Conservation (phyloP, 108 stramenopile genomes). For the Stephanodiscus triporus region DNA sequence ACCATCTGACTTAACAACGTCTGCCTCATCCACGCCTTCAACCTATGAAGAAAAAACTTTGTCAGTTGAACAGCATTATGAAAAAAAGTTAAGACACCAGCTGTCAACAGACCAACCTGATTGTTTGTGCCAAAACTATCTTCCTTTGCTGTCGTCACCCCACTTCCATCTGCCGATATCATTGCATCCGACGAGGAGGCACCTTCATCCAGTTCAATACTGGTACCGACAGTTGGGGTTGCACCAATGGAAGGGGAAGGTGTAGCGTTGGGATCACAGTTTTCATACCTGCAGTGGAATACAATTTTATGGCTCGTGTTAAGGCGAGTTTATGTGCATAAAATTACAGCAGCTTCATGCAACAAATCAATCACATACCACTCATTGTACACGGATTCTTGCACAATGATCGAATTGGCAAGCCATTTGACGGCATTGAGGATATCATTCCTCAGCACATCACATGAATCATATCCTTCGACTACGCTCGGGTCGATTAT, state of each 20-base stretch:
- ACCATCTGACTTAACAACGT: slow-evolving; percentile 53
- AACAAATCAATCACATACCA: not conserved
- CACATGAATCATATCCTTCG: slow-evolving; percentile 40
- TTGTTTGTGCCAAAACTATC: slow-evolving; percentile 54
- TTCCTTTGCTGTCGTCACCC: slow-evolving; percentile 15
- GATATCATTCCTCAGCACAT: slow-evolving; percentile 47
- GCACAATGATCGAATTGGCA: slow-evolving; percentile 43
- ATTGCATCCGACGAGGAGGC: not conserved
- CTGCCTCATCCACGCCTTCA: slow-evolving; percentile 55
- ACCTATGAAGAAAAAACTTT: slow-evolving; percentile 16
- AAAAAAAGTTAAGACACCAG: too few species aligned
- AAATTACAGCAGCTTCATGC: not conserved
- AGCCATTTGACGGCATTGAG: slow-evolving; percentile 45
- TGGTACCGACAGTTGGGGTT: not conserved
- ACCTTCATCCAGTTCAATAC: slow-evolving; percentile 8
- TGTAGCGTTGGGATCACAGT: slow-evolving; percentile 35
- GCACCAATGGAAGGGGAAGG: slow-evolving; percentile 5
- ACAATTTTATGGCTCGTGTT: too few species aligned
- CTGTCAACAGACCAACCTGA: slow-evolving; percentile 20
- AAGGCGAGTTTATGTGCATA: not conserved
- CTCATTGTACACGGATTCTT: slow-evolving; percentile 11
- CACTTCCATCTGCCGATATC: slow-evolving; percentile 2
- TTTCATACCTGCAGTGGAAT: slow-evolving; percentile 15
- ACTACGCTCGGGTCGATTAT: slow-evolving; percentile 42
- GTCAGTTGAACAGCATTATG: not conserved